Base-by-base conservation (phyloP, 306 rosid species). In the Vicia villosa region DNA sequence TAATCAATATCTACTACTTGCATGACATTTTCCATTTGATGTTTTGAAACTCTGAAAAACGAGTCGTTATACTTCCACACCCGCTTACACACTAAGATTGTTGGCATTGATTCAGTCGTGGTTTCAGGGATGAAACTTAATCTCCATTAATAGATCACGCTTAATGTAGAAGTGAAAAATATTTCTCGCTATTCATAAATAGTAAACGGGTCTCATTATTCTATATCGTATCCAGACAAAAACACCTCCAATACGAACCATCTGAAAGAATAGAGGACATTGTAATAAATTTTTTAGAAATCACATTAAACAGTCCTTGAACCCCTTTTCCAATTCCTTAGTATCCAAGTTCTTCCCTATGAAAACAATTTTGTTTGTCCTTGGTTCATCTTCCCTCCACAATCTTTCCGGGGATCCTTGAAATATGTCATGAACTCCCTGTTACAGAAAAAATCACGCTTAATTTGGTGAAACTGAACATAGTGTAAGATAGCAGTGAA, bases 391-490 rank as follows among this genome's bases (percentile, higher is more conserved):
- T 17, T 82, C 15, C 6, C 91, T 88, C 98, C 98, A 94, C 90
- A 84, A 62, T 75, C 98, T 89, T 68, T 94, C 98, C 0, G 98
- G 98, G 8, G 97, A 88, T 51, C 98, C 98, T 90, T 90, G 97
- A 83, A 94, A 94, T 74, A 94, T 90, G 82, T 94, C 98, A 68
- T 94, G 98, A 69, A 90, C 98, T 54, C 97, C 98, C 98, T 94
- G 88, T 72, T 64, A 63, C 75, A 69, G 46, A 72, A 61, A 76
- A 72, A 37, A 10, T 16, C 10, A 63, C 6, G 64, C 16, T 55
- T 73, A 60, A 37, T 67, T 68, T 12, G 40, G 11, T 5, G 12
- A 70, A 58, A 43, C 66, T 37, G 52, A 32, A 57, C 24, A 57
- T 5, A 14, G 42, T 60, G 20, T 10, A 59, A 3, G 28, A 24